Evolutionary conservation across 2,329 filamentous ascomycete genomes (phyloP).

Genomic region (Ascochyta lentis): DNA sequence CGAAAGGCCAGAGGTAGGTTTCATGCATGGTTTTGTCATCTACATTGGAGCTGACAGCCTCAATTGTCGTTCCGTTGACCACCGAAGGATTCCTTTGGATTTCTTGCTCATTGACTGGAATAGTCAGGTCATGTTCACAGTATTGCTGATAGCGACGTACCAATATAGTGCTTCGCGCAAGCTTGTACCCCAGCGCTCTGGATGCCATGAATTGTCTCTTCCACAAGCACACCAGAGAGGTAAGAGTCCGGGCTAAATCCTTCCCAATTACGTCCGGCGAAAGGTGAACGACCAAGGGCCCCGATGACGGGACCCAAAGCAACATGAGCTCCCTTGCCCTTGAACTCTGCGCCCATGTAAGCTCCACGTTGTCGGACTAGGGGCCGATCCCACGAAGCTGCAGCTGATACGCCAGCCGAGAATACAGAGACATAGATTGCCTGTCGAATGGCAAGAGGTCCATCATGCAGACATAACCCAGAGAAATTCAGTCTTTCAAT

Average conservation of each 20-base stretch:
- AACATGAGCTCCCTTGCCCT: constrained; percentile 42
- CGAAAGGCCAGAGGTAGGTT: constrained; percentile 71
- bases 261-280: constrained; percentile 57
- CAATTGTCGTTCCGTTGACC: constrained; percentile 58
- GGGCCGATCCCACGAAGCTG: constrained; percentile 10
- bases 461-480: constrained; percentile 52
- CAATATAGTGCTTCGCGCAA: constrained; percentile 52
- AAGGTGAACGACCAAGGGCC: constrained; percentile 47
- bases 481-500: constrained; percentile 49
- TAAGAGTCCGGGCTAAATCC: constrained; percentile 60
- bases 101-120: constrained; percentile 73
- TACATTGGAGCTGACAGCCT: constrained; percentile 53
- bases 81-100: constrained; percentile 52
- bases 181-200: constrained; percentile 39
- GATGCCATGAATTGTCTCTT: constrained; percentile 36
- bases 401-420: constrained; percentile 3
- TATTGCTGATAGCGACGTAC: constrained; percentile 35
- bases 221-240: constrained; percentile 52
- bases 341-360: constrained; percentile 12
- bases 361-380: constrained; percentile 4
- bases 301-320: constrained; percentile 59
- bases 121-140: constrained; percentile 49
- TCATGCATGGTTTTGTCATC: constrained; percentile 71
- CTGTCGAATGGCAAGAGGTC: constrained; percentile 44
- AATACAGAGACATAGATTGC: constrained; percentile 13